Base-by-base conservation (phyloP, 495 filamentous ascomycete species). In the Pseudomonodictys pantanalensis region DNA sequence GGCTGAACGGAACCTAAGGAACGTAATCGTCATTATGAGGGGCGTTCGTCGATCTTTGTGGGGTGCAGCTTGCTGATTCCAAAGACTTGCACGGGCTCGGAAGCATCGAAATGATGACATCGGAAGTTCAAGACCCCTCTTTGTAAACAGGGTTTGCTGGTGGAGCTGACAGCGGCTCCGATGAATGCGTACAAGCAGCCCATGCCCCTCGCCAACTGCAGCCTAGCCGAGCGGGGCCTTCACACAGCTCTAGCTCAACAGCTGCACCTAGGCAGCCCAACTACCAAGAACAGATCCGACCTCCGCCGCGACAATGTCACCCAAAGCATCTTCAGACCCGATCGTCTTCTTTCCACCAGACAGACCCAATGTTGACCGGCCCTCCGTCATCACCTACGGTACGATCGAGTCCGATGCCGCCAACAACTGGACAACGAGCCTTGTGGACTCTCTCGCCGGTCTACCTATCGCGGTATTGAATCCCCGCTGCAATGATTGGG, bases 381-480 rank as follows among this genome's bases (percentile, higher is more conserved):
- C 60, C 25, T 64, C 65, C 25, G 43, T 68, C 10, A 62, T 68
- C 47, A 52, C 65, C 15, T 56, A 54, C 42, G 65, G 65, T 23
- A 58, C 24, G 38, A 67, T 62, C 33, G 29, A 61, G 9, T 41
- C 18, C 17, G 33, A 29, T 30, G 15, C 26, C 30, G 30, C 56
- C 39, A 20, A 38, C 15, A 25, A 57, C 53, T 67, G 64, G 64
- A 53, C 49, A 25, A 32, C 28, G n/a, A n/a, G 23, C 9, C 49
- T 65, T 3, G 25, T 60, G 2, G 11, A 30, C 5, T 48, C 30
- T 1, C 58, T 67, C 23, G n/a, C 54, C 6, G 38, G 58, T 44
- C 50, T 71, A 10, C 78, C 80, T 41, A 65, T 88, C 56, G 81
- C 79, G 3, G 72, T 88, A 44, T 75, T 81, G 66, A 84, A 88